These are phyloP conservation scores for Kalaharituber pfeilii DNA, from an alignment of 2,329 filamentous ascomycete species.

Conservation along the genomic window DNA sequence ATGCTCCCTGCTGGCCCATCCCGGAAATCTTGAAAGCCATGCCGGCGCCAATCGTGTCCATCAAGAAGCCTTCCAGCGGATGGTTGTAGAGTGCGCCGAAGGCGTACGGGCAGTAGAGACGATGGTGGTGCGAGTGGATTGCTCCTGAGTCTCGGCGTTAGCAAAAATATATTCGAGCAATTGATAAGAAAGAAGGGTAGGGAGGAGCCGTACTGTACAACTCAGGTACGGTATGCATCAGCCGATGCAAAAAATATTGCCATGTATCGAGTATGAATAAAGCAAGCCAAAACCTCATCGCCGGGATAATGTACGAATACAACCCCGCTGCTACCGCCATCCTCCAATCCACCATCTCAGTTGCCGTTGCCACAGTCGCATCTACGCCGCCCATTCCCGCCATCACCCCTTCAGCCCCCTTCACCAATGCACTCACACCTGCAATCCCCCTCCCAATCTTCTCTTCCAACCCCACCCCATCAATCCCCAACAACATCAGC, in stretches of 20 bases:
- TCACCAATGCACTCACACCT: slow-evolving; percentile 54
- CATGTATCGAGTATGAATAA: slow-evolving; percentile 75
- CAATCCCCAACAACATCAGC: slow-evolving; percentile 52
- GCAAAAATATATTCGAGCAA: too few relatives aligned
- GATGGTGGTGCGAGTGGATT: slow-evolving; percentile 90
- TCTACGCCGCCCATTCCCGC: slow-evolving; percentile 19
- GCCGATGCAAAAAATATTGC: slow-evolving; percentile 93
- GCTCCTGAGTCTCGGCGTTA: slow-evolving; percentile 40
- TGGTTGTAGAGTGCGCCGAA: slow-evolving; percentile 97
- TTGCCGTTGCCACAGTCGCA: slow-evolving; percentile 40
- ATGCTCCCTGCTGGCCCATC: slow-evolving; percentile 72
- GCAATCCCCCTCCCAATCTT: slow-evolving; percentile 14
- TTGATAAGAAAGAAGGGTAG: background rate
- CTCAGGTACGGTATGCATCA: slow-evolving; percentile 97
- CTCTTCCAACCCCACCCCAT: slow-evolving; percentile 42
- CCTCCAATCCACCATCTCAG: slow-evolving; percentile 45
- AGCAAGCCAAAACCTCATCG: slow-evolving; percentile 57
- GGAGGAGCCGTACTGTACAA: slow-evolving; percentile 57
- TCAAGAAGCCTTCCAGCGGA: slow-evolving; percentile 77
- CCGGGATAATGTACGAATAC: slow-evolving; percentile 63
- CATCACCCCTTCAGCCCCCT: slow-evolving; percentile 42
- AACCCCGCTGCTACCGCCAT: slow-evolving; percentile 47
- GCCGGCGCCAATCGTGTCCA: slow-evolving; percentile 78
- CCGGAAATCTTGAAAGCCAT: slow-evolving; percentile 64
- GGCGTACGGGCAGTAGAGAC: slow-evolving; percentile 91